Evolutionary conservation across 1,284 basidiomycete genomes (phyloP).

Genomic region (Naganishia sp.): DNA sequence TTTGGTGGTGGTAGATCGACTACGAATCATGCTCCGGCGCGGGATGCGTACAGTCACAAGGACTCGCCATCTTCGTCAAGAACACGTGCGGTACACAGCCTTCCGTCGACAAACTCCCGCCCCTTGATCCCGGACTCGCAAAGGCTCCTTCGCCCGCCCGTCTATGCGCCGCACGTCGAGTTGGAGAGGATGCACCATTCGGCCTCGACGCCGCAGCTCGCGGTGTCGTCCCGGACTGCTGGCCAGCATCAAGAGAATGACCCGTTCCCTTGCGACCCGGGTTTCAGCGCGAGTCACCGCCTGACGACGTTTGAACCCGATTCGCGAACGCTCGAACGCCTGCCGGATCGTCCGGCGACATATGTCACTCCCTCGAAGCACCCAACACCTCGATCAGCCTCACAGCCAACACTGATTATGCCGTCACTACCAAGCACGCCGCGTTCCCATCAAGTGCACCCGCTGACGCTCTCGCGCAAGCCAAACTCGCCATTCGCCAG

Average conservation of each 20-base stretch:
- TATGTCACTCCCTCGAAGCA: neutral
- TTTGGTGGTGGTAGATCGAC: neutral
- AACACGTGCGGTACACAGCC: neutral
- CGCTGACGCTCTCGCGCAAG: constrained; percentile 6
- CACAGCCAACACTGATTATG: too few species aligned
- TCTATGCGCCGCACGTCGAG: constrained; percentile 12
- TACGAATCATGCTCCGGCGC: neutral
- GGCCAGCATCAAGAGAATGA: neutral
- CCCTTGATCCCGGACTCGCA: neutral
- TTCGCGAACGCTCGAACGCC: constrained; percentile 4
- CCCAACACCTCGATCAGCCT: too few species aligned
- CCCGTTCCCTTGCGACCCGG: neutral
- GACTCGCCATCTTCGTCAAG: too few species aligned
- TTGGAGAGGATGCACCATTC: constrained; percentile 2
- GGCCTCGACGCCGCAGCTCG: constrained; percentile 8
- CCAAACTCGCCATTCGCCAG: neutral
- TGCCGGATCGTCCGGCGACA: constrained; percentile 10
- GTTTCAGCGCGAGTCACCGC: neutral
- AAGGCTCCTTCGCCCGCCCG: constrained; percentile 4
- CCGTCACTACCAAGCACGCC: neutral
- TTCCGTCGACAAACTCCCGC: neutral
- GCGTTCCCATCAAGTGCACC: neutral
- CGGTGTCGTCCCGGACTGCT: neutral
- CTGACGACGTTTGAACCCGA: constrained; percentile 18
- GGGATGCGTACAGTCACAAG: neutral